phyloP scores from a whole-genome alignment of 2,329 filamentous ascomycete species.

The Fusarium scirpi region DNA sequence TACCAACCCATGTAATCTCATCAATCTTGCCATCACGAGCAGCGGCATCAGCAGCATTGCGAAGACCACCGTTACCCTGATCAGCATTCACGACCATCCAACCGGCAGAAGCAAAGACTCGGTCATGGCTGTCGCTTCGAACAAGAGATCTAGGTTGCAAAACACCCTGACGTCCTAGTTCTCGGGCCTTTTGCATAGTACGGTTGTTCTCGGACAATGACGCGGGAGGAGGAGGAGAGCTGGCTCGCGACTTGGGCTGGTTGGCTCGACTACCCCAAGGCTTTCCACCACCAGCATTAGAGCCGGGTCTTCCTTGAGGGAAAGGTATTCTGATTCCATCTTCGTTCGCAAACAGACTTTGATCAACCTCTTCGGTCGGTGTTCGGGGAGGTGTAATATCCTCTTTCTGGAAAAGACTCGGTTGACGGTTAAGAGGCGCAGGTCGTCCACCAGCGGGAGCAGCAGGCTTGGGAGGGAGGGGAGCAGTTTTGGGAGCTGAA shows the following conservation, averaged over 20 bases:
- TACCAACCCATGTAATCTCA: constrained; percentile 91
- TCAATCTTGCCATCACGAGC: constrained; percentile 74
- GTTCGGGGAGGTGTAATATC: constrained; percentile 68
- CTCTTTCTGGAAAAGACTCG: constrained; percentile 65
- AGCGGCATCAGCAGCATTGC: constrained; percentile 87
- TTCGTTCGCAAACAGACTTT: constrained; percentile 66
- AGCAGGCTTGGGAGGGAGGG: constrained; percentile 11
- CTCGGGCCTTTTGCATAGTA: constrained; percentile 67
- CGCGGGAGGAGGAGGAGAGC: constrained; percentile 78
- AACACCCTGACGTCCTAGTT: constrained; percentile 68
- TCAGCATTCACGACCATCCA: constrained; percentile 89
- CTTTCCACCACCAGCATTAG: constrained; percentile 76
- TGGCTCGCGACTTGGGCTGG: constrained; percentile 82
- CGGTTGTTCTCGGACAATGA: constrained; percentile 78
- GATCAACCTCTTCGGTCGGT: constrained; percentile 59
- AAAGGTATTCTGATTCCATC: constrained; percentile 70
- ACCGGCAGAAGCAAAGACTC: constrained; percentile 78
- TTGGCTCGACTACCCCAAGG: constrained; percentile 81
- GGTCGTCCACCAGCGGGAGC: constrained; percentile 39
- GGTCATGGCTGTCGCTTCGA: constrained; percentile 73
- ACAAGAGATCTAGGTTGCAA: constrained; percentile 64
- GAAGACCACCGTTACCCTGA: constrained; percentile 91
- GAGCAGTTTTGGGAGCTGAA: constrained; percentile 30
- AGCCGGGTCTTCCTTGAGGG: constrained; percentile 62
- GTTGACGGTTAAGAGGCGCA: constrained; percentile 54